A percentile compares a stretch with the other conserved stretches of the same genome.
These are phyloP conservation scores for Megacollybia platyphylla DNA, from an alignment of 1,284 basidiomycete species.

Conservation along the genomic window DNA sequence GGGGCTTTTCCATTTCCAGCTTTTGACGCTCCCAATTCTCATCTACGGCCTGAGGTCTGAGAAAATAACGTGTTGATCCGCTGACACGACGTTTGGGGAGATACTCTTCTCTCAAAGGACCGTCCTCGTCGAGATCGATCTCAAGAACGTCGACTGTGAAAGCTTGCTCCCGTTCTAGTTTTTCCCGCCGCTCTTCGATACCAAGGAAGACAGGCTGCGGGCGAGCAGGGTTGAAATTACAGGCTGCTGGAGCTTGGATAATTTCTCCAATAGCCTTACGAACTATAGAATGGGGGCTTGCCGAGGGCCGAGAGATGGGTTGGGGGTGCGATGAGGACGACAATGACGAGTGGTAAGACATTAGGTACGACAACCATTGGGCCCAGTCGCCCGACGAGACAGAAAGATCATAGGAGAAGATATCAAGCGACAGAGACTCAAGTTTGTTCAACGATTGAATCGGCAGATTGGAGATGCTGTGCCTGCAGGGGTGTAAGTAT, in stretches of 20 bases:
- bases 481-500: constrained; percentile 30
- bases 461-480: constrained; percentile 64
- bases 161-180: constrained; percentile 26
- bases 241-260: constrained; percentile 29
- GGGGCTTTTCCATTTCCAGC: constrained; percentile 18
- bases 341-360: constrained; percentile 49
- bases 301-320: constrained; percentile 67
- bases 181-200: constrained; percentile 48
- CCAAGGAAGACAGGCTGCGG: constrained; percentile 60
- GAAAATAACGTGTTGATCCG: constrained; percentile 15
- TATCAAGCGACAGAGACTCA: constrained; percentile 56
- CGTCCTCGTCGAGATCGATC: constrained; percentile 71
- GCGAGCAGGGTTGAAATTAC: constrained; percentile 15
- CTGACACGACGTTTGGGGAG: constrained; percentile 52
- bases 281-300: constrained; percentile 53
- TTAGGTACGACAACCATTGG: constrained; percentile 52
- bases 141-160: constrained; percentile 39
- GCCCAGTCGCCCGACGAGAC: constrained; percentile 52
- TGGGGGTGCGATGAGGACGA: constrained; percentile 47
- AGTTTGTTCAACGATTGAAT: constrained; percentile 55
- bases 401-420: constrained; percentile 57
- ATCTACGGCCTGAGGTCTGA: constrained; percentile 5
- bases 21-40: constrained; percentile 19
- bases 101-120: constrained; percentile 68
- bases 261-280: constrained; percentile 61